These are phyloP conservation scores for Venturiaceae sp. DNA, from an alignment of 2,329 filamentous ascomycete species.

Conservation along the genomic window DNA sequence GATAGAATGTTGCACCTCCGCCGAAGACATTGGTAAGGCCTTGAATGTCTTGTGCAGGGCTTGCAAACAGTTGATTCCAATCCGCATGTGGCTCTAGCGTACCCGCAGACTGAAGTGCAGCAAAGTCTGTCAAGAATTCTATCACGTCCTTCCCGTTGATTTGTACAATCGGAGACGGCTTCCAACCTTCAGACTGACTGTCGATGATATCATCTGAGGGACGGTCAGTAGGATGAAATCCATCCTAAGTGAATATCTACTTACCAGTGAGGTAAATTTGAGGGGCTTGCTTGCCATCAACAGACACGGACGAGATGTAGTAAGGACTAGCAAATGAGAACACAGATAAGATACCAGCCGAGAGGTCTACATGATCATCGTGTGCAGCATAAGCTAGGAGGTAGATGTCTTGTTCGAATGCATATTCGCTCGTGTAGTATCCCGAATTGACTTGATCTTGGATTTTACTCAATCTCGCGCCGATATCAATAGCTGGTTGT, in stretches of 20 bases:
- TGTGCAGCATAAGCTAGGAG: conserved; percentile 20
- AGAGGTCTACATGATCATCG: conserved; percentile 23
- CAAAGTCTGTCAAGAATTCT: conserved; percentile 38
- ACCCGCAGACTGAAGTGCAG: conserved; percentile 35
- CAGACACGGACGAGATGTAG: conserved; percentile 20
- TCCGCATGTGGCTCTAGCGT: conserved; percentile 31
- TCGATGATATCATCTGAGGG: neutral
- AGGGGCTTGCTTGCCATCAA: conserved; percentile 15
- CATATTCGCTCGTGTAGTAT: conserved; percentile 22
- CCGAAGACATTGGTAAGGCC: conserved; percentile 15
- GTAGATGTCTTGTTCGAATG: conserved; percentile 23
- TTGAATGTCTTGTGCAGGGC: conserved; percentile 17
- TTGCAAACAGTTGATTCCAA: conserved; percentile 28
- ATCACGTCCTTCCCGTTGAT: conserved; percentile 48
- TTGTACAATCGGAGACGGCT: conserved; percentile 38
- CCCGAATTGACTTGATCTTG: conserved; percentile 22
- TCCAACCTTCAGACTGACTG: conserved; percentile 26
- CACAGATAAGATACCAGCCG: conserved; percentile 17
- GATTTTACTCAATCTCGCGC: conserved; percentile 18
- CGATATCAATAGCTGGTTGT: conserved; percentile 26
- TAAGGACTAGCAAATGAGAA: conserved; percentile 23
- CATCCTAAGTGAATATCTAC: conserved; percentile 10
- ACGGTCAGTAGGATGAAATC: conserved; percentile 16
- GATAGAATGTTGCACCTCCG: conserved; percentile 25
- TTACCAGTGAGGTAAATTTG: conserved; percentile 12